phyloP scores from a whole-genome alignment of 1,284 basidiomycete species.

The Irpex sp. region DNA sequence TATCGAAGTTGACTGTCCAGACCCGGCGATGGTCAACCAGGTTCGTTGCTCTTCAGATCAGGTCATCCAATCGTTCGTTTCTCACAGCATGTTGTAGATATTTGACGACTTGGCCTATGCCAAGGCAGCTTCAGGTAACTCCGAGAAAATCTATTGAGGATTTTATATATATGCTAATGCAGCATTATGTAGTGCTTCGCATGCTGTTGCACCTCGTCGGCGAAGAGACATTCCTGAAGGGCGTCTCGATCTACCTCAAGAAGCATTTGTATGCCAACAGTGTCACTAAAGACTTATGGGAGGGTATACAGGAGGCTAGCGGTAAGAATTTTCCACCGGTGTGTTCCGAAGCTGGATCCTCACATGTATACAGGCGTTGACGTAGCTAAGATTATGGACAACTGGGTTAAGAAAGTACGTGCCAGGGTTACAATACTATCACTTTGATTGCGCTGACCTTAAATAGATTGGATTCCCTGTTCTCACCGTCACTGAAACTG shows the following conservation, averaged over 20 bases:
- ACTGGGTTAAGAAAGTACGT: slow-evolving; percentile 85
- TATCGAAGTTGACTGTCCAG: slow-evolving; percentile 90
- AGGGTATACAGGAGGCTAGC: slow-evolving; percentile 80
- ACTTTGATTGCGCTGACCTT: not conserved
- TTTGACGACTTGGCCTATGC: slow-evolving; percentile 86
- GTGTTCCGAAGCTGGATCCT: not conserved
- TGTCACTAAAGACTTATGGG: slow-evolving; percentile 87
- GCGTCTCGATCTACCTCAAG: slow-evolving; percentile 91
- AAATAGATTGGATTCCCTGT: slow-evolving; percentile 65
- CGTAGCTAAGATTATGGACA: slow-evolving; percentile 82
- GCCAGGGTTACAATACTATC: not conserved
- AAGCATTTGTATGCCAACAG: slow-evolving; percentile 82
- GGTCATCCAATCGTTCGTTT: too few species aligned
- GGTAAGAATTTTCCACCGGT: slow-evolving; percentile 26
- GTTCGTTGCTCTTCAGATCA: slow-evolving; percentile 25
- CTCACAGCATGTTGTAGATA: slow-evolving; percentile 43
- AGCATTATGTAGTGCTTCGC: slow-evolving; percentile 62
- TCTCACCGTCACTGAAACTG: slow-evolving; percentile 79
- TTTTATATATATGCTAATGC: not conserved
- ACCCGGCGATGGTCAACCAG: slow-evolving; percentile 85
- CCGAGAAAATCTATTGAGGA: not conserved
- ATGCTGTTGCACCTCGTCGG: slow-evolving; percentile 92
- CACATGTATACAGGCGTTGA: slow-evolving; percentile 51
- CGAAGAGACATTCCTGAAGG: slow-evolving; percentile 84
- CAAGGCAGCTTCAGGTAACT: slow-evolving; percentile 76